Conservation (phyloP, 805 yeast genomes). For the Clavispora phyllophila region DNA sequence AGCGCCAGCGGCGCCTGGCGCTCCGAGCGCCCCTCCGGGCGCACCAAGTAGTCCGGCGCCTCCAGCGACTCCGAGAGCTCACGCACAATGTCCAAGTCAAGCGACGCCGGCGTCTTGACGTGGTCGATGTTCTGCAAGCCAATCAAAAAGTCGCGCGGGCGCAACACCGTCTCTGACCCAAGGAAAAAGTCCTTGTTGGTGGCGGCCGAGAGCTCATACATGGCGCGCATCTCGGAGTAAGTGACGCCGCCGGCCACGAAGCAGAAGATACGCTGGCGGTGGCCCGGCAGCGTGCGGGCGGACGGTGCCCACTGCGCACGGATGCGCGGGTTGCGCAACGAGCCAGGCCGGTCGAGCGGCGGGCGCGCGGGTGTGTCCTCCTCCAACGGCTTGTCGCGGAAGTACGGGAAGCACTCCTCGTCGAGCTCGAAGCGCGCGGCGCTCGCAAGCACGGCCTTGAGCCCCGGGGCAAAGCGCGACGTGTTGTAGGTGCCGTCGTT, state of each 20-base stretch:
- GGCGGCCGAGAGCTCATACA: conserved; percentile 60
- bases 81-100: conserved; percentile 28
- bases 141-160: conserved; percentile 46
- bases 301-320: conserved; percentile 19
- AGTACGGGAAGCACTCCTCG: conserved; percentile 63
- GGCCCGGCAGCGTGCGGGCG: conserved; percentile 8
- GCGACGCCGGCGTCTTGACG: conserved; percentile 31
- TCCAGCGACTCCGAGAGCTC: conserved; percentile 9
- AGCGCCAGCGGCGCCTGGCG: background rate
- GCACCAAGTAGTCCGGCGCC: conserved; percentile 15
- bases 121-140: conserved; percentile 39
- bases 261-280: conserved; percentile 65
- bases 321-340: conserved; percentile 13
- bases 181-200: conserved; percentile 65
- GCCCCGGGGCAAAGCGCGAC: conserved; percentile 69
- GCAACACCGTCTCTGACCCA: conserved; percentile 29
- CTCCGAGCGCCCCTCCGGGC: conserved; percentile 7
- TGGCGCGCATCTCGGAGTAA: conserved; percentile 70
- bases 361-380: conserved; percentile 31
- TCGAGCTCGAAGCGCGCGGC: conserved; percentile 49
- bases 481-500: conserved; percentile 54
- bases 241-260: conserved; percentile 90
- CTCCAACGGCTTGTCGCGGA: conserved; percentile 65
- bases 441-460: conserved; percentile 52
- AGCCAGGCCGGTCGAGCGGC: conserved; percentile 5